Conservation (phyloP, 2,329 filamentous ascomycete genomes). For the Mycosphaerella arachidis region DNA sequence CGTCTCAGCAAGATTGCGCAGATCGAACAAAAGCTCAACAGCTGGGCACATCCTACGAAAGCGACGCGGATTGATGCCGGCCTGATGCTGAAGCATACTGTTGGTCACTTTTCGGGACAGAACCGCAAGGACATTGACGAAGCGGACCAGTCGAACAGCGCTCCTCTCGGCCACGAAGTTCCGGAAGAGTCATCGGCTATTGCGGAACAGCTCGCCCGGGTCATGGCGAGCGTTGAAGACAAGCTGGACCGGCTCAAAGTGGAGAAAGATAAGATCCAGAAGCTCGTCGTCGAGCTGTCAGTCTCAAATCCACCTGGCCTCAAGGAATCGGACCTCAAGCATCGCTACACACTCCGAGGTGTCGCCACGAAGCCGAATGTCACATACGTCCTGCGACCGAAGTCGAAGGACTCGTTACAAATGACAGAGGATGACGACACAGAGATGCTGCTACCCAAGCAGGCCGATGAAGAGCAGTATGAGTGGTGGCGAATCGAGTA, state of each 20-base stretch:
- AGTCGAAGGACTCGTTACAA: not conserved
- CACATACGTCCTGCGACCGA: constrained; percentile 48
- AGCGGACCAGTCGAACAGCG: constrained; percentile 20
- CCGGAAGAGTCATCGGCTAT: constrained; percentile 19
- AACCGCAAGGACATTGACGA: constrained; percentile 23
- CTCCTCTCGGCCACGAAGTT: constrained; percentile 4
- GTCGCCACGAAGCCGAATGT: constrained; percentile 55
- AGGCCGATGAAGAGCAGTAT: constrained; percentile 36
- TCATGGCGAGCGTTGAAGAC: constrained; percentile 28
- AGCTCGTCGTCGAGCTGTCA: constrained; percentile 28
- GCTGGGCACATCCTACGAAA: constrained; percentile 30
- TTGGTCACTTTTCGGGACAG: constrained; percentile 30
- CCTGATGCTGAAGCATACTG: constrained; percentile 34
- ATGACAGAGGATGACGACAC: not conserved
- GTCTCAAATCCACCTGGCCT: constrained; percentile 21
- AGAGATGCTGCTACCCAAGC: not conserved
- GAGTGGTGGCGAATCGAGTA: constrained; percentile 57
- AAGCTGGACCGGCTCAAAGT: constrained; percentile 28
- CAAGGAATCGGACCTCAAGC: constrained; percentile 31
- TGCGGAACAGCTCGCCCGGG: constrained; percentile 33
- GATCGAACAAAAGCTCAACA: constrained; percentile 36
- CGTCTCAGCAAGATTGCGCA: constrained; percentile 32
- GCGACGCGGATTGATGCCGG: constrained; percentile 35
- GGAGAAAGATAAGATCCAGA: constrained; percentile 31
- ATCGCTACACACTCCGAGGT: constrained; percentile 54